Base-by-base conservation (phyloP, 2,329 filamentous ascomycete species). In the Nigrospora oryzae region DNA sequence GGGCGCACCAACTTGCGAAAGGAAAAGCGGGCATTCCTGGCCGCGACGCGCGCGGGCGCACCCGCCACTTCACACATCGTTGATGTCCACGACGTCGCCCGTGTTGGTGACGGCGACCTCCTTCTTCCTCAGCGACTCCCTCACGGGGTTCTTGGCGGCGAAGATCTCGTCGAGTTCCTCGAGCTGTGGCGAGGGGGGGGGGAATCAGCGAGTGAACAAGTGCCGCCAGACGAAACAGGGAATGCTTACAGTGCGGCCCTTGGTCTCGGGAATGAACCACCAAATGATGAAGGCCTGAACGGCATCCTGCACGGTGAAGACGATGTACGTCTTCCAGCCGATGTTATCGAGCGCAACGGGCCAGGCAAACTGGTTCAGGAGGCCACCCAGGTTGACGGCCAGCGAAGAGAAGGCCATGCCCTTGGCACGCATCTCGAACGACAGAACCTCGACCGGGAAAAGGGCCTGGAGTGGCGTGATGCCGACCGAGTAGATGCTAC, bases 151-250 rank as follows among this genome's bases (percentile, higher is more conserved):
- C 43, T 57, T 56, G 17, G 63, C 56, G 14, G 58, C 53, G 52
- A 68, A 68, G 46, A 74, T 71, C 39, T 64, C 64, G 37, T 73
- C 67, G 44, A 75, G 57, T 58, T 75, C 70, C 57, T 75, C 71
- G 38, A 75, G 64, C 48, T 50, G 40, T 14, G 14, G 7, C 23
- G 23, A 7, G 23, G 12, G 31, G 5, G 23, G 23, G 23, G 12
- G 31, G 5, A 36, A 11, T 36, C 42, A 43, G 42, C 36, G 11
- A 30, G 23, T 19, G 31, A 14, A 17, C 33, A 35, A 40, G n/a
- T 32, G 40, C 23, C 23, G 10, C 23, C 23, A 10, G 23, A n/a
- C n/a, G n/a, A n/a, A n/a, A n/a, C n/a, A n/a, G 32, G 12, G 35
- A 36, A 36, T 32, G 46, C 51, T 50, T 46, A 53, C 51, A 34